Evolutionary conservation across 176 grass and related monocot genomes (phyloP).

Genomic region (Olyra latifolia): DNA sequence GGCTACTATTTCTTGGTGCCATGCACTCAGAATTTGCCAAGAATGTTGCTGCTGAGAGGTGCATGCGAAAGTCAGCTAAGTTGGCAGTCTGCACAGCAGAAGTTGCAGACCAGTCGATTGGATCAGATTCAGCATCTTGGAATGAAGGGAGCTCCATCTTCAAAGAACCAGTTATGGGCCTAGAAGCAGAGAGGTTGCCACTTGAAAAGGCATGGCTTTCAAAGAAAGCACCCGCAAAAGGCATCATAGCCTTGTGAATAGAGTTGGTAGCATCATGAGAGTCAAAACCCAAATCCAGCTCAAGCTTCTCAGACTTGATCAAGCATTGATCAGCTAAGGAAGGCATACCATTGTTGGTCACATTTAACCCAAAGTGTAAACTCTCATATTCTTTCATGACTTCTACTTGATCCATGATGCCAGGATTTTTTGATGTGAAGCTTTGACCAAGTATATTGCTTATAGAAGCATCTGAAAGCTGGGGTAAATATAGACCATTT

Average conservation of each 20-base stretch:
- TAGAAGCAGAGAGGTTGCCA: slow-evolving; percentile 80
- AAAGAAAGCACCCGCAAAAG: slow-evolving; percentile 34
- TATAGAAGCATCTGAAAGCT: slow-evolving; percentile 46
- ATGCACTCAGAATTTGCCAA: slow-evolving; percentile 47
- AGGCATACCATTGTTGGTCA: slow-evolving; percentile 32
- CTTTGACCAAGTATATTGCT: slow-evolving; percentile 38
- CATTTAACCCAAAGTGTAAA: slow-evolving; percentile 41
- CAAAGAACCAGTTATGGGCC: slow-evolving; percentile 51
- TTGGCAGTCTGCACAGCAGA: slow-evolving; percentile 36
- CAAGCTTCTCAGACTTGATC: slow-evolving; percentile 42
- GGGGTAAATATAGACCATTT: slow-evolving; percentile 38
- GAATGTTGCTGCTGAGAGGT: slow-evolving; percentile 30
- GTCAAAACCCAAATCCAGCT: slow-evolving; percentile 39
- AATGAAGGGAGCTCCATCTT: slow-evolving; percentile 99
- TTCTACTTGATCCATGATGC: slow-evolving; percentile 52
- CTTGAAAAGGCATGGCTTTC: slow-evolving; percentile 72
- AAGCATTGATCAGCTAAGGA: slow-evolving; percentile 47
- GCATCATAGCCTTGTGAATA: slow-evolving; percentile 35
- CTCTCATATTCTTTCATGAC: slow-evolving; percentile 53
- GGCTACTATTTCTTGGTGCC: slow-evolving; percentile 42
- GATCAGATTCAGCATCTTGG: slow-evolving; percentile 80
- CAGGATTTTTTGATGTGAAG: slow-evolving; percentile 45
- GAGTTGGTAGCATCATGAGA: slow-evolving; percentile 36
- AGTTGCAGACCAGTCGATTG: slow-evolving; percentile 38
- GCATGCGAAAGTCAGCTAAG: slow-evolving; percentile 41